Percentiles rank a stretch among this genome's conserved stretches.
These are phyloP conservation scores for Blastocystis sp. DNA, from an alignment of 352 stramenopile genomes.

Conservation along the genomic window DNA sequence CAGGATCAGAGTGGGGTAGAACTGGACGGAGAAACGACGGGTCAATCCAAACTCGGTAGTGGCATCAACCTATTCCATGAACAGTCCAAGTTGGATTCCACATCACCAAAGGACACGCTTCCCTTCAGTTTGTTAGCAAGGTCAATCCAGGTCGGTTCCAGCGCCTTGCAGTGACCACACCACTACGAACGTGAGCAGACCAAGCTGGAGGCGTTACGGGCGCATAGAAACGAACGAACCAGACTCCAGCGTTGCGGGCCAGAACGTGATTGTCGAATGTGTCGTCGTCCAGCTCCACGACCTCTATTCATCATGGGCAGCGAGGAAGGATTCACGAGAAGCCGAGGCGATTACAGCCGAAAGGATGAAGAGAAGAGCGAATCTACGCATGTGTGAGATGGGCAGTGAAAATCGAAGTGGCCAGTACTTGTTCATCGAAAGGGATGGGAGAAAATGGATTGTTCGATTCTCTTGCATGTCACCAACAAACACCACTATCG, in stretches of 20 bases:
- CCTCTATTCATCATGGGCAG: slow-evolving; percentile 19
- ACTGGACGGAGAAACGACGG: slow-evolving; percentile 15
- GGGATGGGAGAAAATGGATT: slow-evolving; percentile 39
- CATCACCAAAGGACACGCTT: slow-evolving; percentile 55
- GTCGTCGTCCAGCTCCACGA: slow-evolving; percentile 39
- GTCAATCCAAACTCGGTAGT: slow-evolving; percentile 31
- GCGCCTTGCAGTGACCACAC: slow-evolving; percentile 65
- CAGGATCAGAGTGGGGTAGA: slow-evolving; percentile 41
- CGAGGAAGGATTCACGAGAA: slow-evolving; percentile 11
- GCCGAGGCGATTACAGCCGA: neutral
- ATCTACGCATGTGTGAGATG: slow-evolving; percentile 1
- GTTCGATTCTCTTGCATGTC: neutral
- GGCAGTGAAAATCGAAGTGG: too few species aligned
- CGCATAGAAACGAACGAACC: slow-evolving; percentile 68
- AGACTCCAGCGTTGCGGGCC: slow-evolving; percentile 49
- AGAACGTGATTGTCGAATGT: slow-evolving; percentile 53
- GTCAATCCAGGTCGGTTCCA: slow-evolving; percentile 26
- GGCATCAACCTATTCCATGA: slow-evolving; percentile 21
- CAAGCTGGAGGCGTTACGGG: neutral
- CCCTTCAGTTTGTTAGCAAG: slow-evolving; percentile 47
- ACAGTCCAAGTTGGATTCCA: neutral
- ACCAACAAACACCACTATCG: slow-evolving; percentile 39
- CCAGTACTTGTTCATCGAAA: neutral
- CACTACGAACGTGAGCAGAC: slow-evolving; percentile 9
- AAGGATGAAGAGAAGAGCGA: neutral